Base-by-base conservation (phyloP, 441 rosid species). In the Syzygium syzygioides region DNA sequence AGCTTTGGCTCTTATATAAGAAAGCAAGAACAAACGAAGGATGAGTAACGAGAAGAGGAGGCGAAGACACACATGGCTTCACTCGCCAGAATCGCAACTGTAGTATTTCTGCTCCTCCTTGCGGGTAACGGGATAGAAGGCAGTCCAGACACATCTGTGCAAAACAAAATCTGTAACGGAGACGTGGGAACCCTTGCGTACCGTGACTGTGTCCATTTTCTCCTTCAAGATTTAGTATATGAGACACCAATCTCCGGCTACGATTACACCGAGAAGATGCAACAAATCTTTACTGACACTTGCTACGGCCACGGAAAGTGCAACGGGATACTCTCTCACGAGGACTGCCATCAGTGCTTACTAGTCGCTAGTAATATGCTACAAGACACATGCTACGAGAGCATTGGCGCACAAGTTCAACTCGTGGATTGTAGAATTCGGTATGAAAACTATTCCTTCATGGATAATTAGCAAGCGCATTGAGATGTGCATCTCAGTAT, bases 291-390 rank as follows among this genome's bases (percentile, higher is more conserved):
- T n/a, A 62, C 68, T 1, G 2, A 1, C 1, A n/a, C 34, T 15
- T n/a, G 18, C 68, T 62, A 14, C 68, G 34, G 34, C 34, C 34
- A n/a, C 19, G 68, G 34, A 62, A 62, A n/a, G 68, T 15, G 34
- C 3, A 62, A 62, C 2, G 34, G 34, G 68, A n/a, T n/a, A 14
- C 34, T 62, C 10, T 62, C 10, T n/a, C 68, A 62, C 17, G 19
- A 6, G 4, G 9, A n/a, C n/a, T 62, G 1, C 34, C 9, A 62
- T n/a, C 34, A 8, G 32, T 62, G 34, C 9, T 62, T 4, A 7
- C 19, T 1, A 14, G 17, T 18, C 14, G 4, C 68, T 14, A 0
- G 34, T 1, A 3, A 6, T 17, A 41, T 2, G 17, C 19, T 62
- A 14, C 19, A 4, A n/a, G 9, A 1, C 2, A 62, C 34, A 62